phyloP scores from a whole-genome alignment of 371 early-diverging fungal genomes.

The Lichtheimia ornata region DNA sequence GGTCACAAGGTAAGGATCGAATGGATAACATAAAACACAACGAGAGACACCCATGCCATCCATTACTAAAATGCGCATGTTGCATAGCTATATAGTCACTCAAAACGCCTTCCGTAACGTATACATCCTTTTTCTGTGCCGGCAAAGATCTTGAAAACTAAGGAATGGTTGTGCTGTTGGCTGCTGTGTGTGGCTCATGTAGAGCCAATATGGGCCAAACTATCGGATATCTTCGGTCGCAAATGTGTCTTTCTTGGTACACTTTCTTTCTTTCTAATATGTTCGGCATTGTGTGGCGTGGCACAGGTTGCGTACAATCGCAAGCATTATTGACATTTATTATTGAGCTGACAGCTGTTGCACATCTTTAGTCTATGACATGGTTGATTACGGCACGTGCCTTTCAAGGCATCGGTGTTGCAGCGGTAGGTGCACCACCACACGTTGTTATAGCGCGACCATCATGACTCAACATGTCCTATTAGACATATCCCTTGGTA shows the following conservation, averaged over 20 bases:
- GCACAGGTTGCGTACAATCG: conserved; percentile 27
- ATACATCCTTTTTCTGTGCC: not conserved
- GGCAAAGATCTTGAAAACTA: not conserved
- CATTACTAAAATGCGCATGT: not conserved
- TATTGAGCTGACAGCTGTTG: no score
- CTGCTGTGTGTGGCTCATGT: not conserved
- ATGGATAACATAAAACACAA: no score
- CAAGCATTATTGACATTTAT: not conserved
- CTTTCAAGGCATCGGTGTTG: conserved; percentile 60
- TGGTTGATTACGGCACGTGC: conserved; percentile 66
- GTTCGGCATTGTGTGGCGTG: conserved; percentile 63
- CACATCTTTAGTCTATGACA: conserved; percentile 42
- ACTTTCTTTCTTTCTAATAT: conserved; percentile 58
- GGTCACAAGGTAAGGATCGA: not conserved
- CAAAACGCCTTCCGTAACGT: conserved; percentile 44
- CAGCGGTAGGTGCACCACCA: conserved; percentile 31
- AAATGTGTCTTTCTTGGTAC: conserved; percentile 58
- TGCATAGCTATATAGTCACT: conserved; percentile 52
- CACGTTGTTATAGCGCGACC: not conserved
- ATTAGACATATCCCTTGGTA: not conserved
- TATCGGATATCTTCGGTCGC: conserved; percentile 76
- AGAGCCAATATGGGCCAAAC: conserved; percentile 56
- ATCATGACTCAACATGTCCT: no score
- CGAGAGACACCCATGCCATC: no score
- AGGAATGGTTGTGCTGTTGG: no score